phyloP scores from a whole-genome alignment of 2,329 filamentous ascomycete genomes.

The Lachnellula hyalina region DNA sequence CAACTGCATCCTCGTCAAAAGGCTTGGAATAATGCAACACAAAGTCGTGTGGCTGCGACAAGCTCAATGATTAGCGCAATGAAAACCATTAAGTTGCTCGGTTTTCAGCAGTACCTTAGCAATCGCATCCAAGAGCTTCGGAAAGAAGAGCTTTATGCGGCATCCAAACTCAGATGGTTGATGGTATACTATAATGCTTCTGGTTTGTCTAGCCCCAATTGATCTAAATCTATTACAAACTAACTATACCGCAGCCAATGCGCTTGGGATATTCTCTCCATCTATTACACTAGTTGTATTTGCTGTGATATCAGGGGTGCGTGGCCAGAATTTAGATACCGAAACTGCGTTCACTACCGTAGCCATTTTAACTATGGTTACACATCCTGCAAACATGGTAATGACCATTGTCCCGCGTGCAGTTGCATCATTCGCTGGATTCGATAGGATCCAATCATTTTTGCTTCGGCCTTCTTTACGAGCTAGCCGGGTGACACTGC shows the following conservation, averaged over 20 bases:
- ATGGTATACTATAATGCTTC: conserved; percentile 35
- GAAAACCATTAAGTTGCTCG: conserved; percentile 38
- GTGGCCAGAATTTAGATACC: conserved; percentile 1
- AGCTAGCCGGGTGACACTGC: conserved; percentile 1
- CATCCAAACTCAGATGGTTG: conserved; percentile 34
- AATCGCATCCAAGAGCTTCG: conserved; percentile 6
- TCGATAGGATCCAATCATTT: conserved; percentile 28
- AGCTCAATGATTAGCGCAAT: conserved; percentile 33
- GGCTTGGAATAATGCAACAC: conserved; percentile 38
- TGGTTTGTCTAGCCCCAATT: conserved; percentile 15
- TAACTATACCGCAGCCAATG: conserved; percentile 2
- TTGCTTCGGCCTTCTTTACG: conserved; percentile 9
- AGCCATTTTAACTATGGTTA: conserved; percentile 3
- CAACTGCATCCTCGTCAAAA: conserved; percentile 34
- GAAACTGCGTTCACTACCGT: conserved; percentile 4
- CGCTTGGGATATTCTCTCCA: conserved; percentile 3
- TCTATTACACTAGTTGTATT: conserved; percentile 4
- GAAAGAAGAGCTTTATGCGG: conserved; percentile 27
- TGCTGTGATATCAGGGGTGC: neutral
- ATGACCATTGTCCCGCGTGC: neutral
- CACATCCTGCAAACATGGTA: conserved; percentile 5
- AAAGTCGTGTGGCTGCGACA: conserved; percentile 35
- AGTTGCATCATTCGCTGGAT: neutral
- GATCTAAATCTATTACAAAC: neutral
- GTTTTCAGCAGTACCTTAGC: conserved; percentile 5